These are phyloP conservation scores for Coelastrella sp. DNA, from an alignment of 139 green algal species.

Conservation along the genomic window DNA sequence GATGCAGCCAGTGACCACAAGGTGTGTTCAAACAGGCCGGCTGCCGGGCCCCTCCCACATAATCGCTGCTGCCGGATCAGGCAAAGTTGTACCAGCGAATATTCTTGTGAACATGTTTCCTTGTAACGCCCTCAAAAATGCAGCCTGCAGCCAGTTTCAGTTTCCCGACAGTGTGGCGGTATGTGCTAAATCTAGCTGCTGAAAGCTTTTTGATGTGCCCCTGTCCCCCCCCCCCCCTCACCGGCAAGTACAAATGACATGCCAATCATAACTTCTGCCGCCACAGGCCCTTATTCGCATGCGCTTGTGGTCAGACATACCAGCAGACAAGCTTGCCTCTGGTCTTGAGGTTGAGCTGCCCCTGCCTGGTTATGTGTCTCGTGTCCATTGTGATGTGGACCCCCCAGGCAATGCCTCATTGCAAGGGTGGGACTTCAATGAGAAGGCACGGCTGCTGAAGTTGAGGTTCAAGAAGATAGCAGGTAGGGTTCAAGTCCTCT, in stretches of 20 bases:
- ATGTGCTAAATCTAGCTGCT: too few species aligned
- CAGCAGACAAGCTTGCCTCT: conserved; percentile 56
- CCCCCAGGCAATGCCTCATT: conserved; percentile 11
- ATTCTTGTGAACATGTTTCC: too few species aligned
- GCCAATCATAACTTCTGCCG: neutral
- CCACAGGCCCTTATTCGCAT: conserved; percentile 45
- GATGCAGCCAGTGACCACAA: conserved; percentile 69
- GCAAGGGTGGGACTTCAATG: conserved; percentile 78
- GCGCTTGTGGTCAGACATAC: conserved; percentile 39
- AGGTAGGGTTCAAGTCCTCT: conserved; percentile 40
- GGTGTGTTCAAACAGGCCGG: conserved; percentile 26
- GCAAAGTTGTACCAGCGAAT: too few species aligned
- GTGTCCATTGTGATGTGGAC: conserved; percentile 75
- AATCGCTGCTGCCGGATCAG: too few species aligned
- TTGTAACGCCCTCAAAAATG: too few species aligned
- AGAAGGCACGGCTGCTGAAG: conserved; percentile 73
- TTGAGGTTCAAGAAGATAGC: conserved; percentile 75
- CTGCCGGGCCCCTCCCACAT: too few species aligned
- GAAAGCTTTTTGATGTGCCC: too few species aligned
- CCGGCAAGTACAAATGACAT: neutral
- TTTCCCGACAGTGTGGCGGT: neutral
- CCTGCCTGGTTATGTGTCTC: conserved; percentile 69
- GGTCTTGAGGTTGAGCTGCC: conserved; percentile 82
- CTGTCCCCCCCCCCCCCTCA: too few species aligned
- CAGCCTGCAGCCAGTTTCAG: neutral